A percentile compares a stretch with the other conserved stretches of the same genome.
Evolutionary conservation across 495 filamentous ascomycete genomes (phyloP).

Genomic region (Sabuloglossum arenarium): DNA sequence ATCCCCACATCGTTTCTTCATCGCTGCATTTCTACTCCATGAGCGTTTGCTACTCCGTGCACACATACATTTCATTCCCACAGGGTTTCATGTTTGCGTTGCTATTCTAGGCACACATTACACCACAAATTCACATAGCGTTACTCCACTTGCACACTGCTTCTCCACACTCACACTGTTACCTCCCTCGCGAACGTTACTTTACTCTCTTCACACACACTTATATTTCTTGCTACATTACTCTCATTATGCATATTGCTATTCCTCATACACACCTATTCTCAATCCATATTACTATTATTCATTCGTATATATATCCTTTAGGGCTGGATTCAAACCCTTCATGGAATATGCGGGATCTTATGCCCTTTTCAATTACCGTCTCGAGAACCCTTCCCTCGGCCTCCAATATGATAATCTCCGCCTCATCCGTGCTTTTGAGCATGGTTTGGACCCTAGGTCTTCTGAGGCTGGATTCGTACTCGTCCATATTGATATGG

Average conservation of each 20-base stretch:
- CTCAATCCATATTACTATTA: no score
- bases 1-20: no score
- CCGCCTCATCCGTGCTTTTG: constrained; percentile 71
- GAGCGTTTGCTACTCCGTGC: neutral
- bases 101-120: no score
- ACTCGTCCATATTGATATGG: constrained; percentile 29
- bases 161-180: no score
- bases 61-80: no score
- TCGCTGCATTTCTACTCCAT: no score
- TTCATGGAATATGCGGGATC: constrained; percentile 93
- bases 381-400: constrained; percentile 36
- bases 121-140: no score
- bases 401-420: constrained; percentile 61
- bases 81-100: no score
- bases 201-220: neutral
- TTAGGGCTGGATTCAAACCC: constrained; percentile 49
- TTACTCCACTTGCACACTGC: no score
- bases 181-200: no score
- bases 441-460: constrained; percentile 60
- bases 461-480: constrained; percentile 63
- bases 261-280: no score
- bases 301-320: no score
- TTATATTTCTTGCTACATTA: neutral
- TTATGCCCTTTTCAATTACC: constrained; percentile 83
- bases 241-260: neutral